Evolutionary conservation across 2,329 filamentous ascomycete species (phyloP).

Genomic region (Dactylellina sp.): DNA sequence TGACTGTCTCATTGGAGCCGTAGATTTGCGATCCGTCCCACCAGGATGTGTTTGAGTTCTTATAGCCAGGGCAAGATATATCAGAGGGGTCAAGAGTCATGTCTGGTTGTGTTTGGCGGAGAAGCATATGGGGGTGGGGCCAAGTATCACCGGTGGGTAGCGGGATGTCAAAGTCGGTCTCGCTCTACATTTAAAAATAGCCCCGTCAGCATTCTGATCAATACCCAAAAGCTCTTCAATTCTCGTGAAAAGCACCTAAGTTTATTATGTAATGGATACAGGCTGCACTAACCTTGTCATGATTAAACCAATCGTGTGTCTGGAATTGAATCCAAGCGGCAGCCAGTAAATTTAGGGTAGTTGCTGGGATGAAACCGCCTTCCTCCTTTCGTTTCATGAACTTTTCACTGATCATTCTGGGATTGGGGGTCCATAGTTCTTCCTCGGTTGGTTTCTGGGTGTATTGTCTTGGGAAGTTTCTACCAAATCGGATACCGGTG

Average conservation of each 20-base stretch:
- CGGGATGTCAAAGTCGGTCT: slow-evolving; percentile 62
- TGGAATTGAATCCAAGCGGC: slow-evolving; percentile 69
- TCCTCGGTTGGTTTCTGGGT: slow-evolving; percentile 64
- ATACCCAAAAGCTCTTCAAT: no score
- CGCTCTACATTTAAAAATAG: slow-evolving; percentile 58
- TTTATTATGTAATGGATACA: no score
- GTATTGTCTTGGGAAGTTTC: slow-evolving; percentile 64
- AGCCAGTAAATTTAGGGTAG: slow-evolving; percentile 66
- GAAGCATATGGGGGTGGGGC: slow-evolving; percentile 63
- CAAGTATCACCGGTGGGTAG: slow-evolving; percentile 63
- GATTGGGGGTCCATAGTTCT: slow-evolving; percentile 65
- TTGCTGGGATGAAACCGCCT: slow-evolving; percentile 65
- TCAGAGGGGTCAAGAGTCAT: slow-evolving; percentile 63
- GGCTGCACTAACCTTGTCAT: slow-evolving; percentile 60
- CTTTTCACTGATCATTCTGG: slow-evolving; percentile 65
- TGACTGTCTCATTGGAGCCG: slow-evolving; percentile 64
- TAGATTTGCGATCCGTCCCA: slow-evolving; percentile 68
- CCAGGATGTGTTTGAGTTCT: slow-evolving; percentile 66
- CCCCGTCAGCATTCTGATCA: no score
- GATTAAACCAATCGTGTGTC: slow-evolving; percentile 65
- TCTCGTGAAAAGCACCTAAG: no score
- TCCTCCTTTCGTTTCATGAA: slow-evolving; percentile 64
- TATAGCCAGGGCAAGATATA: slow-evolving; percentile 64
- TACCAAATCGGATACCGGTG: slow-evolving; percentile 65
- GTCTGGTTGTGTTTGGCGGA: slow-evolving; percentile 63